Conservation (phyloP, 257 asterid genomes). For the Marsdenia floribunda region DNA sequence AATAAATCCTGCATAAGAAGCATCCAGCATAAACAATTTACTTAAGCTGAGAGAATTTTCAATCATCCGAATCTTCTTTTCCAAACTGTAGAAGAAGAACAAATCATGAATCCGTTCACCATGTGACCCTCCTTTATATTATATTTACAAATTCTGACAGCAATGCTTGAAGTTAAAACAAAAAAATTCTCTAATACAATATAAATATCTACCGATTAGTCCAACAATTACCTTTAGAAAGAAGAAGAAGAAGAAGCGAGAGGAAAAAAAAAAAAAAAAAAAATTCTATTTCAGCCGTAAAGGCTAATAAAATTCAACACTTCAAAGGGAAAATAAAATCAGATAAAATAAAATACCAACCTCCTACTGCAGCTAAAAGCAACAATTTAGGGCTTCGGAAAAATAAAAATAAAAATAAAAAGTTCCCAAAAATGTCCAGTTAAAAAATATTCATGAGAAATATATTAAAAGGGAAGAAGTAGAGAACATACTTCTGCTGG, state of each 20-base stretch:
- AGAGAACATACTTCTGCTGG: constrained; percentile 55
- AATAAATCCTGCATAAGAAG: background rate
- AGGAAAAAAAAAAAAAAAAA: no score
- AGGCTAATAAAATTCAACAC: background rate
- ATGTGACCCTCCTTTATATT: background rate
- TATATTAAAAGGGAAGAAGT: background rate
- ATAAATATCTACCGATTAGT: background rate
- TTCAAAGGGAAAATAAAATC: background rate
- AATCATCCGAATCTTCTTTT: background rate
- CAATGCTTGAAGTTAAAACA: background rate
- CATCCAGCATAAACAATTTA: background rate
- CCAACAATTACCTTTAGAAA: background rate
- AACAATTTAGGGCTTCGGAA: background rate
- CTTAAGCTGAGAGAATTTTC: background rate
- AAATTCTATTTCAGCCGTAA: background rate
- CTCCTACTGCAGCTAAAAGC: background rate
- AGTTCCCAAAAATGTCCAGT: background rate
- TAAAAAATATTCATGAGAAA: background rate
- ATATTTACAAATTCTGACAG: background rate
- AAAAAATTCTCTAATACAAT: background rate
- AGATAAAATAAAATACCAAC: background rate
- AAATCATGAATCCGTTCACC: background rate
- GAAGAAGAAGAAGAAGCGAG: no score
- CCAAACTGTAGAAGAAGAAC: background rate
- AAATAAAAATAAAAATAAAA: background rate